phyloP scores from a whole-genome alignment of 2,329 filamentous ascomycete species.

The Fusarium dimerum region DNA sequence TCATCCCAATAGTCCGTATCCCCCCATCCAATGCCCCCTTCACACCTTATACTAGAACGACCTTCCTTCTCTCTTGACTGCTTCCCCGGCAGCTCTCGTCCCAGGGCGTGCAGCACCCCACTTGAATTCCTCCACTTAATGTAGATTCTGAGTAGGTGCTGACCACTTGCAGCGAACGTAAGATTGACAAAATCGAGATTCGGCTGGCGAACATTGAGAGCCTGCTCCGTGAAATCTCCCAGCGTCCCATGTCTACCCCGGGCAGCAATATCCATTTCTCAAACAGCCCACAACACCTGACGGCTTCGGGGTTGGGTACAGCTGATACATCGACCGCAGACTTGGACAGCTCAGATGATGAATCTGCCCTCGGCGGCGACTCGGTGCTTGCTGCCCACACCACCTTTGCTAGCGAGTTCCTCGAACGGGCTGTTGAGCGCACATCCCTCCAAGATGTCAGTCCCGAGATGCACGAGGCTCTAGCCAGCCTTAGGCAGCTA shows the following conservation, averaged over 20 bases:
- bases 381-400: constrained; percentile 52
- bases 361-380: constrained; percentile 48
- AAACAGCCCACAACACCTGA: constrained; percentile 25
- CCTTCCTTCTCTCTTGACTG: background rate
- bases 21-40: constrained; percentile 1
- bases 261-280: constrained; percentile 24
- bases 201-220: constrained; percentile 47
- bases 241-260: constrained; percentile 24
- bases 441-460: constrained; percentile 47
- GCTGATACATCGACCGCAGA: constrained; percentile 33
- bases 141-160: constrained; percentile 5
- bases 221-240: constrained; percentile 42
- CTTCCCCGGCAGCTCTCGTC: background rate
- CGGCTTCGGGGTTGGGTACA: constrained; percentile 19
- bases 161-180: constrained; percentile 46
- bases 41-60: background rate
- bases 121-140: background rate
- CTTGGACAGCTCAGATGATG: constrained; percentile 42
- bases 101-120: background rate
- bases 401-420: constrained; percentile 55
- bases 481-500: constrained; percentile 54
- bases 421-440: constrained; percentile 53
- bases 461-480: constrained; percentile 54
- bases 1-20: constrained; percentile 59
- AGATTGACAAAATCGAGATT: constrained; percentile 51